Evolutionary conservation across 106 monocot species (phyloP).

Genomic region (Chionographis japonica): DNA sequence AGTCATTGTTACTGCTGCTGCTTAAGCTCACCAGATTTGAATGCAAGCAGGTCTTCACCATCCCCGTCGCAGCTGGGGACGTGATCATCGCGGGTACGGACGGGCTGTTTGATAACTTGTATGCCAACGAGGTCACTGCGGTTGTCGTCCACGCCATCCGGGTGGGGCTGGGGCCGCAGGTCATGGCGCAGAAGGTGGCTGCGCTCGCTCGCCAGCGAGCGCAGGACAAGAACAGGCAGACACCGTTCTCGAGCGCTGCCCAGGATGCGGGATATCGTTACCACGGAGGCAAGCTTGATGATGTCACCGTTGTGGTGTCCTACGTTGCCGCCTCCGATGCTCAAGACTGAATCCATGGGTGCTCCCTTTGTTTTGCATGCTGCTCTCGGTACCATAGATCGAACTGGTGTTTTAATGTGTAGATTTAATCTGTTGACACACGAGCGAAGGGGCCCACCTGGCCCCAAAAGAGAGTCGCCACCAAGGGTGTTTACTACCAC

Average conservation of each 20-base stretch:
- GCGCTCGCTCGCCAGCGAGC: conserved; percentile 62
- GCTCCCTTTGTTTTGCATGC: too few relatives aligned
- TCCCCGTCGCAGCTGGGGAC: conserved; percentile 58
- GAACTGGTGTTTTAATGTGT: too few relatives aligned
- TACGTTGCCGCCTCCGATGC: conserved; percentile 24
- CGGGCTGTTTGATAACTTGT: conserved; percentile 68
- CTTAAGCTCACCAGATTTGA: background rate
- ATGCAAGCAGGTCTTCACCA: conserved; percentile 45
- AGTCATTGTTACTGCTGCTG: too few relatives aligned
- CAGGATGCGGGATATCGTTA: conserved; percentile 71
- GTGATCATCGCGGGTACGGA: conserved; percentile 70
- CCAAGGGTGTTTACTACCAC: too few relatives aligned
- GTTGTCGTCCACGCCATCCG: conserved; percentile 47
- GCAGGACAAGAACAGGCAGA: conserved; percentile 49
- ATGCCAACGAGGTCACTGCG: conserved; percentile 47
- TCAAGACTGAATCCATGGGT: too few relatives aligned
- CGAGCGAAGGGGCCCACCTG: too few relatives aligned
- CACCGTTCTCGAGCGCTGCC: conserved; percentile 66
- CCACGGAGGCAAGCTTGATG: conserved; percentile 73
- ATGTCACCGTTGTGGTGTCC: conserved; percentile 66
- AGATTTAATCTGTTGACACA: too few relatives aligned
- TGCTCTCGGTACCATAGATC: too few relatives aligned
- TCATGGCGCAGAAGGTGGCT: conserved; percentile 57
- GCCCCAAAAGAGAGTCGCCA: too few relatives aligned
- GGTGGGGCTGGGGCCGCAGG: conserved; percentile 48